A percentile compares a stretch with the other conserved stretches of the same genome.
phyloP scores from a whole-genome alignment of 768 basidiomycete genomes.

The Daedaleopsis nitida region DNA sequence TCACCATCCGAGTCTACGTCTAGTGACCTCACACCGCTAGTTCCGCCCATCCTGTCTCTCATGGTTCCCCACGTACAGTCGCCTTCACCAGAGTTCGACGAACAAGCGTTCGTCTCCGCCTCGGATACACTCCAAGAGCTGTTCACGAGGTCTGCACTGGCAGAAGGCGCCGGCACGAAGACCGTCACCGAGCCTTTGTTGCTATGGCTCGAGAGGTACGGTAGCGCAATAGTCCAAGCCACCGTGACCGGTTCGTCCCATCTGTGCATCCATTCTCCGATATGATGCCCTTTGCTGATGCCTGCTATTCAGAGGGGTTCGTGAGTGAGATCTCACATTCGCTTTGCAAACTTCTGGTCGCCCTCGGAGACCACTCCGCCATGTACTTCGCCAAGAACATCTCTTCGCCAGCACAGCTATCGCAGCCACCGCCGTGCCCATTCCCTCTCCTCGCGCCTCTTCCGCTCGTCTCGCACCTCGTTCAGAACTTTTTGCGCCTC shows the following conservation, averaged over 20 bases:
- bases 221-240: constrained; percentile 46
- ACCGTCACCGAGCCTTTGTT: constrained; percentile 85
- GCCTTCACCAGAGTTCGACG: constrained; percentile 39
- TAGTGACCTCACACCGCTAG: constrained; percentile 72
- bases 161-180: constrained; percentile 66
- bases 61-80: constrained; percentile 33
- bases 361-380: constrained; percentile 85
- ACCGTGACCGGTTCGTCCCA: constrained; percentile 37
- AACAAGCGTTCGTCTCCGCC: constrained; percentile 60
- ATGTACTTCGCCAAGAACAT: constrained; percentile 74
- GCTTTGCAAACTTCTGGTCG: constrained; percentile 77
- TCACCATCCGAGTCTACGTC: neutral
- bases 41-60: constrained; percentile 60
- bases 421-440: constrained; percentile 20
- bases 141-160: constrained; percentile 70
- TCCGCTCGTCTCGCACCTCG: constrained; percentile 30
- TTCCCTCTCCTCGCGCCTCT: constrained; percentile 17
- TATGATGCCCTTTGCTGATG: neutral
- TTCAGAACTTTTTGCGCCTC: constrained; percentile 70
- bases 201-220: constrained; percentile 69
- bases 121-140: constrained; percentile 80
- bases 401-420: constrained; percentile 40
- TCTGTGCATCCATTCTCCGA: neutral
- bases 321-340: constrained; percentile 65
- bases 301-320: constrained; percentile 38